These are phyloP conservation scores for Cordyceps militaris DNA, from an alignment of 2,329 filamentous ascomycete species.

Conservation along the genomic window DNA sequence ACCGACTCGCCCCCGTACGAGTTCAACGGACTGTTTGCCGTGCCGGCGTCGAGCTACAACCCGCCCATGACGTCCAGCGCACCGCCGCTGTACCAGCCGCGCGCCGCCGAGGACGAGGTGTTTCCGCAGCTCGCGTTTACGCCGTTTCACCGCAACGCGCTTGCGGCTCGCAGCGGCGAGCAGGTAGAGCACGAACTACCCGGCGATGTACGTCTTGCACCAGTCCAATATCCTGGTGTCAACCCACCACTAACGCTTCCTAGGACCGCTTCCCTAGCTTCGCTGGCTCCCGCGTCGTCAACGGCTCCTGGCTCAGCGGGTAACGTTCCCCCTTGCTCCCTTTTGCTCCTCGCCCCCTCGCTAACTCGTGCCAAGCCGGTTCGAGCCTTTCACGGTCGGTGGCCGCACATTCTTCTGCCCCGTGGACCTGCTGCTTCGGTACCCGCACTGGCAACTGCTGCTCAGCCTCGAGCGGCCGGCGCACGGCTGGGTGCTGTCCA, in stretches of 20 bases:
- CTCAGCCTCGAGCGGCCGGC: constrained; percentile 7
- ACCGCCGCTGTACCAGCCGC: constrained; percentile 5
- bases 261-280: constrained; percentile 9
- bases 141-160: constrained; percentile 5
- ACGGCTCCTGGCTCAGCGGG: constrained; percentile 9
- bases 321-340: background rate
- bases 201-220: background rate
- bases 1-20: constrained; percentile 5
- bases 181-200: constrained; percentile 1
- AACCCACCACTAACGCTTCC: background rate
- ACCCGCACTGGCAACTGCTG: constrained; percentile 10
- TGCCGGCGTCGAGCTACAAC: background rate
- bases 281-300: background rate
- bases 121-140: constrained; percentile 6
- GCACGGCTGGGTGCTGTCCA: constrained; percentile 11
- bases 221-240: no score
- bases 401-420: constrained; percentile 12
- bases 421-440: constrained; percentile 6
- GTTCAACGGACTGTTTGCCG: constrained; percentile 1
- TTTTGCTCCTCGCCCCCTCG: background rate
- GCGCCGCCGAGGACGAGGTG: background rate
- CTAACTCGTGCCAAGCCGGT: background rate
- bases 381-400: constrained; percentile 11
- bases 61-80: background rate
- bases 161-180: background rate